Base-by-base conservation (phyloP, 495 filamentous ascomycete genomes). In the Talaromyces trachyspermus region DNA sequence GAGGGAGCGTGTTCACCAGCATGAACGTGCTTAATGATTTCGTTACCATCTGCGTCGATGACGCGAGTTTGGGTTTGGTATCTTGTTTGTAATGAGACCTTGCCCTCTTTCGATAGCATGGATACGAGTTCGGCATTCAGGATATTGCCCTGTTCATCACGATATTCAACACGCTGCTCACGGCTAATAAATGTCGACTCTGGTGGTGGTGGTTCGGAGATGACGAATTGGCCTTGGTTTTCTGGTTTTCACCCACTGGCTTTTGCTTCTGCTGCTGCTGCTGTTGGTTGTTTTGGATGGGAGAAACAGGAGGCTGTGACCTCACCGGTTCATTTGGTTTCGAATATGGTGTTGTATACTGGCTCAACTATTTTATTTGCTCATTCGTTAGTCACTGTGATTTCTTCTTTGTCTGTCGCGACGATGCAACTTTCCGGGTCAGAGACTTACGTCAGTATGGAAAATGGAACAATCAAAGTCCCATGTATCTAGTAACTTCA, bases 391-490 rank as follows among this genome's bases (percentile, higher is more conserved):
- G 36, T 41, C 30, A 32, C 48, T 60, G 59, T 24, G 22, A 36
- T 40, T 38, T 49, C 22, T 56, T 51, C 56, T 61, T 26, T 61
- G 61, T 48, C 55, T 36, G 56, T 39, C 59, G 54, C 64, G 57
- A 38, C 51, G 60, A 12, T 62, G 61, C 56, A 63, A 61, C 17
- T 49, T 48, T 60, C 59, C 67, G 54, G 52, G 48, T 48, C 60
- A 57, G 60, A 53, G 47, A 82, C 86, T 88, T 84, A 95, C 90
- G 63, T 81, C 81, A 54, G 80, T 83, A 57, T 85, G 72, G 72
- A 98, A 98, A 50, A 74, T 88, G 59, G 90, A 91, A 75, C 92
- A 98, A 64, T 97, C 92, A 73, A 88, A 97, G 60, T 98, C 92
- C 92, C 92, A 98, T 10, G 79, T 79, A 44, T 76, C 71, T 57